A percentile compares a stretch with the other conserved stretches of the same genome.
phyloP scores from a whole-genome alignment of 441 rosid species.

The Hura crepitans region DNA sequence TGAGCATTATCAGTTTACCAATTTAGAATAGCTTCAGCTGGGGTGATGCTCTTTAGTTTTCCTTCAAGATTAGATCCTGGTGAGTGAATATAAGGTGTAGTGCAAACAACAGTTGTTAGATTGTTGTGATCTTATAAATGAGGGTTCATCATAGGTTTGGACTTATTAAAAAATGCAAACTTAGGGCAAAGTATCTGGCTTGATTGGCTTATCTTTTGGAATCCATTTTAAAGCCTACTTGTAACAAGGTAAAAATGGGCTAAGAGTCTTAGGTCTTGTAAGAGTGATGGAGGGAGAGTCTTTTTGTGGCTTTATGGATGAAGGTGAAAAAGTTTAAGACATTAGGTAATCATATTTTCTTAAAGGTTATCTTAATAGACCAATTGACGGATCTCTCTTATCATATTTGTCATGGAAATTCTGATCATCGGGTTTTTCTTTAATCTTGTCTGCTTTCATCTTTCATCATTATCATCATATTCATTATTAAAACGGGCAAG shows the following conservation, averaged over 20 bases:
- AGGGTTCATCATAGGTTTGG: too few relatives aligned
- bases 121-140: too few relatives aligned
- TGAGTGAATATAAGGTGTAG: too few relatives aligned
- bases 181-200: too few relatives aligned
- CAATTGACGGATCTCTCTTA: neutral
- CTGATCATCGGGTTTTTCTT: neutral
- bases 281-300: neutral
- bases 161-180: too few relatives aligned
- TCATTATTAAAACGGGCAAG: too few relatives aligned
- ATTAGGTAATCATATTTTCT: neutral
- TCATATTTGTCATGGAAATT: neutral
- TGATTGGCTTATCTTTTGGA: neutral
- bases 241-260: neutral
- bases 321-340: neutral
- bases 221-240: neutral
- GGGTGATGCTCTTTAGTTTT: neutral
- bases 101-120: too few relatives aligned
- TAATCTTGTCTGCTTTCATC: too few relatives aligned
- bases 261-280: neutral
- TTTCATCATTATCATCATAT: too few relatives aligned
- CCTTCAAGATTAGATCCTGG: neutral
- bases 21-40: neutral
- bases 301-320: neutral
- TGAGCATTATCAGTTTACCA: neutral
- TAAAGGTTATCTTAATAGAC: neutral